Percentiles rank a stretch among this genome's conserved stretches.
Conservation (phyloP, 2,329 filamentous ascomycete species). For the Dothiorella sarmentorum region DNA sequence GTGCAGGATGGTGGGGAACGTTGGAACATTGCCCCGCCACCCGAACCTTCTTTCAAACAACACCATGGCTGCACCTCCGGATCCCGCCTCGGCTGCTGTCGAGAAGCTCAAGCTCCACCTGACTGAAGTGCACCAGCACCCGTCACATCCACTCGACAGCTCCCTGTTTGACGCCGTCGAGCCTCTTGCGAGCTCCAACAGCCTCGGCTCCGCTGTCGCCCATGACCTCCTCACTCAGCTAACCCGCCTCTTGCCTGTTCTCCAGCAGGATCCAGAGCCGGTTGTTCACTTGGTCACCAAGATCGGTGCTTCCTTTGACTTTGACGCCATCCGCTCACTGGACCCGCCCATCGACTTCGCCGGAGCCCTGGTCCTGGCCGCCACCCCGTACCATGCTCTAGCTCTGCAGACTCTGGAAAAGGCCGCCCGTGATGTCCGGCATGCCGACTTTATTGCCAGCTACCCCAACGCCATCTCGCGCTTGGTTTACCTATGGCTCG, state of each 20-base stretch:
- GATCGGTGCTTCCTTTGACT: constrained; percentile 44
- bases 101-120: constrained; percentile 41
- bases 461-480: constrained; percentile 53
- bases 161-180: constrained; percentile 51
- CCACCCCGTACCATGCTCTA: constrained; percentile 52
- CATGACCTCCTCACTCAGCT: constrained; percentile 43
- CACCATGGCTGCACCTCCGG: constrained; percentile 2
- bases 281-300: constrained; percentile 52
- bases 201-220: constrained; percentile 26
- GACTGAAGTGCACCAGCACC: constrained; percentile 42
- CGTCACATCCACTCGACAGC: constrained; percentile 45
- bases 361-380: constrained; percentile 50
- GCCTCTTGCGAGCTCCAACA: constrained; percentile 32
- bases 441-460: constrained; percentile 58
- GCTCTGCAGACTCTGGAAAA: constrained; percentile 56
- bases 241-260: constrained; percentile 48
- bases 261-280: constrained; percentile 58
- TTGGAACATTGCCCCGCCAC: constrained; percentile 12
- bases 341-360: constrained; percentile 43
- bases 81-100: not conserved
- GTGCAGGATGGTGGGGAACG: constrained; percentile 11
- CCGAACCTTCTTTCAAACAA: too few relatives aligned
- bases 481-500: constrained; percentile 58
- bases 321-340: constrained; percentile 44
- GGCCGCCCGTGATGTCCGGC: constrained; percentile 48